Percentiles rank a stretch among this genome's conserved stretches.
Conservation (phyloP, 2,329 filamentous ascomycete genomes). For the Karstenula rhodostoma region DNA sequence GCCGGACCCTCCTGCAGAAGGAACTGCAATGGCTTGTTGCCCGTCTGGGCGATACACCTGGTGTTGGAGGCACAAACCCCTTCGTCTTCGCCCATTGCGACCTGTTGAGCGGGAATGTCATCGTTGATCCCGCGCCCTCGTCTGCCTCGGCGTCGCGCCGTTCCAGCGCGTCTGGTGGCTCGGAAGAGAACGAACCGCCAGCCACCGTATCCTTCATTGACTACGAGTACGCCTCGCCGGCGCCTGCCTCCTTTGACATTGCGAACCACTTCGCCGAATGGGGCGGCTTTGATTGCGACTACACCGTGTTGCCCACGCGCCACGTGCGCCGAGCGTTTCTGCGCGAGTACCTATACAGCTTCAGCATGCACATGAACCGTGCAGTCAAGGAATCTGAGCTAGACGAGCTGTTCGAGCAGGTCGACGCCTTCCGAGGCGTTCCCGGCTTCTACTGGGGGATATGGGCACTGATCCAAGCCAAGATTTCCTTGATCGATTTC, state of each 20-base stretch:
- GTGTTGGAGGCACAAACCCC: conserved; percentile 73
- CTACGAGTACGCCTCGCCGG: conserved; percentile 96
- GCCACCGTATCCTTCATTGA: conserved; percentile 77
- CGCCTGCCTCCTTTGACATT: conserved; percentile 93
- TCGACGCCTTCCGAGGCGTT: conserved; percentile 86
- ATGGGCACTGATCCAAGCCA: conserved; percentile 94
- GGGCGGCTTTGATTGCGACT: conserved; percentile 96
- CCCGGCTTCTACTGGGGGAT: conserved; percentile 93
- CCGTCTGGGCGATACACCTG: conserved; percentile 77
- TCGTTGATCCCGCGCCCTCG: conserved; percentile 69
- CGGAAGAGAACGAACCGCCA: conserved; percentile 39
- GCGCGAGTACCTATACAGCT: conserved; percentile 80
- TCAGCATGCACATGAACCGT: conserved; percentile 57
- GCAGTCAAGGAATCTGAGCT: conserved; percentile 65
- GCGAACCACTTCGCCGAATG: conserved; percentile 99
- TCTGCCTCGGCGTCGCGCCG: conserved; percentile 45
- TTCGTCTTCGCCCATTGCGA: conserved; percentile 96
- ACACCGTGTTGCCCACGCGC: conserved; percentile 79
- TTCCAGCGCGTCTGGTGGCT: conserved; percentile 42
- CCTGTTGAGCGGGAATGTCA: conserved; percentile 94
- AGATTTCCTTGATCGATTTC: conserved; percentile 94
- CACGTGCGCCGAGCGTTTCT: conserved; percentile 82
- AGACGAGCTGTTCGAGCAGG: conserved; percentile 75
- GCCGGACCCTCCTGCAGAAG: conserved; percentile 73
- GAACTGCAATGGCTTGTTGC: conserved; percentile 76